phyloP scores from a whole-genome alignment of 2,329 filamentous ascomycete genomes.

The Trichoderma sp. region DNA sequence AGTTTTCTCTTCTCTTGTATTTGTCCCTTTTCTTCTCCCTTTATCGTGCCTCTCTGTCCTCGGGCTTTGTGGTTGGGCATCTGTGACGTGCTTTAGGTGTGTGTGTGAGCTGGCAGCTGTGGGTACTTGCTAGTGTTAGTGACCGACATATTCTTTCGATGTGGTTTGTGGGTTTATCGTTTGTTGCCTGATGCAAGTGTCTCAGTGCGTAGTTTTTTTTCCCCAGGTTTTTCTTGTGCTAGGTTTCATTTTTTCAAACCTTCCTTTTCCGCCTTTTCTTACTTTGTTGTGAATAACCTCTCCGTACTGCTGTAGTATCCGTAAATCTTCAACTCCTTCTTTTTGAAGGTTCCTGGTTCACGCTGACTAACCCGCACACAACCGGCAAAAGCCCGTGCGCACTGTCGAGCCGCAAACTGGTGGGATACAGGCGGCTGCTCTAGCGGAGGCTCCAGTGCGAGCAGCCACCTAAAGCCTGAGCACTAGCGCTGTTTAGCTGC shows the following conservation, averaged over 20 bases:
- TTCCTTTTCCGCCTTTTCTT: not conserved
- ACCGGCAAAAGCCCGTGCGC: not conserved
- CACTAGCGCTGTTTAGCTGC: not conserved
- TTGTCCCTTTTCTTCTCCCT: not conserved
- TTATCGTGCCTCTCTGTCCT: not conserved
- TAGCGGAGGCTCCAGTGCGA: slow-evolving; percentile 8
- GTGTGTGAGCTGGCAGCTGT: slow-evolving; percentile 15
- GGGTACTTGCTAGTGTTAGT: slow-evolving; percentile 7
- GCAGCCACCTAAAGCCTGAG: not conserved
- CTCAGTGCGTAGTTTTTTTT: not conserved
- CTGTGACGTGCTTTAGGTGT: slow-evolving; percentile 16
- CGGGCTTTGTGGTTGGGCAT: slow-evolving; percentile 13
- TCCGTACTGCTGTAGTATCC: not conserved
- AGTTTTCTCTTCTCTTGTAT: not conserved
- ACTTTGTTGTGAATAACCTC: not conserved
- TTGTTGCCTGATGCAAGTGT: not conserved
- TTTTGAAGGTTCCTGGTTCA: not conserved
- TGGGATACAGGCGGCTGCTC: not conserved
- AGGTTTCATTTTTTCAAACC: not conserved
- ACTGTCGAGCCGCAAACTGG: slow-evolving; percentile 9
- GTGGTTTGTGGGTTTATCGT: not conserved
- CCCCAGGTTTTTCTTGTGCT: not conserved
- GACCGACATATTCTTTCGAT: not conserved
- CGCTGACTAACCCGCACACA: slow-evolving; percentile 1
- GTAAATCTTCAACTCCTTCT: not conserved